These are phyloP conservation scores for Astragalus glycyphyllos DNA, from an alignment of 306 rosid species.

Conservation along the genomic window DNA sequence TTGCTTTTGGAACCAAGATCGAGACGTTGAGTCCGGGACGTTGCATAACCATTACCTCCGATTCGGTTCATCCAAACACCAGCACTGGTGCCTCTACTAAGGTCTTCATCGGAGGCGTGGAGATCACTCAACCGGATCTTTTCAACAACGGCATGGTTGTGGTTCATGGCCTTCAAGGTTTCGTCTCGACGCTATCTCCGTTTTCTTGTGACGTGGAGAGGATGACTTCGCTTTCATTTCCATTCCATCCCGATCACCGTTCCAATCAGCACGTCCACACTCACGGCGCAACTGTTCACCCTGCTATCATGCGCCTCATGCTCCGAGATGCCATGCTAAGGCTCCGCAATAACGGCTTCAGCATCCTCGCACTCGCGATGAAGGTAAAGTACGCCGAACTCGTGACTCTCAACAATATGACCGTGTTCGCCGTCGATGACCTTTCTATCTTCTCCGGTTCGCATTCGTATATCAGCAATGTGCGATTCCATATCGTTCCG, in stretches of 20 bases:
- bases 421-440: constrained; percentile 68
- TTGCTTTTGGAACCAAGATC: constrained; percentile 74
- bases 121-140: constrained; percentile 70
- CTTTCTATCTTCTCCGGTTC: constrained; percentile 76
- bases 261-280: constrained; percentile 39
- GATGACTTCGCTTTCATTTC: constrained; percentile 61
- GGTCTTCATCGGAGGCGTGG: constrained; percentile 68
- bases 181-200: constrained; percentile 63
- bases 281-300: constrained; percentile 36
- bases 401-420: constrained; percentile 64
- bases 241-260: constrained; percentile 61
- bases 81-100: constrained; percentile 33
- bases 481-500: constrained; percentile 73
- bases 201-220: constrained; percentile 70
- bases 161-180: constrained; percentile 73
- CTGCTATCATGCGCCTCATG: constrained; percentile 68
- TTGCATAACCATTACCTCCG: constrained; percentile 68
- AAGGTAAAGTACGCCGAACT: constrained; percentile 69
- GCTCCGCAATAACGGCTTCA: constrained; percentile 73
- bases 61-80: constrained; percentile 38
- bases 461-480: constrained; percentile 61
- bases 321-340: constrained; percentile 70
- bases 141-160: constrained; percentile 67
- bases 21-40: constrained; percentile 76
- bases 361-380: constrained; percentile 67